Evolutionary conservation across 306 rosid species (phyloP), one percentile per base, ranked within the genome.

Genomic region (Pueraria montana): DNA sequence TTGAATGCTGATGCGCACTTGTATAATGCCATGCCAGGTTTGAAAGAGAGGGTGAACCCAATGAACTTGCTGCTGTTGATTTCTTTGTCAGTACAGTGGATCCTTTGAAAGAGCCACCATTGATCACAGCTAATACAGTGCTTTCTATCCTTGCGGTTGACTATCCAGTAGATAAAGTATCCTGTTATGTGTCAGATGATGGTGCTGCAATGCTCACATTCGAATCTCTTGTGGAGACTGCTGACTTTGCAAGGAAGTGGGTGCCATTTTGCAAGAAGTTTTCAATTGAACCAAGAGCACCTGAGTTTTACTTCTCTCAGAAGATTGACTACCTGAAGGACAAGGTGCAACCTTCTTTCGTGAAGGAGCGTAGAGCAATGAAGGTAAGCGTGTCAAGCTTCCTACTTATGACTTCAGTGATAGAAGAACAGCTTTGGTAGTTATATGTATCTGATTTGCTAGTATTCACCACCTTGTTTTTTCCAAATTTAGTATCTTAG

Each of bases 1-100:
- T 68, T 74, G 53, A 71, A 74, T 86, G 73, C 36, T 68, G 76
- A 48, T 65, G 26, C 62, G 72, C 82, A 59, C 74, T 85, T 69
- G 38, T 8, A 53, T 74, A 16, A 50, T 82, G 56, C 20, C 52
- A 63, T 87, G 86, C 14, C 91, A 95, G 99, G 89, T 93, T 70
- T 84, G 98, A 96, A 88, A 93, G 96, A 84, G 98, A 96, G 86
- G 99, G 97, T 64, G 99, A 96, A 81, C 85, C 84, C 11, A 92
- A 87, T 14, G 84, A 80, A 81, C 98, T 96, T 70, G 94, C 99
- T 66, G 87, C 98, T 74, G 99, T 96, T 75, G 99, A 96, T 87
- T 96, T 96, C 89, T 96, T 96, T 36, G 99, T 96, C 89, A 96
- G 99, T 88, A 96, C 99, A 13, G 99, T 96, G 5, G 99, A 96